Conservation (phyloP, 2,329 filamentous ascomycete species). For the Gaeumannomyces tritici region DNA sequence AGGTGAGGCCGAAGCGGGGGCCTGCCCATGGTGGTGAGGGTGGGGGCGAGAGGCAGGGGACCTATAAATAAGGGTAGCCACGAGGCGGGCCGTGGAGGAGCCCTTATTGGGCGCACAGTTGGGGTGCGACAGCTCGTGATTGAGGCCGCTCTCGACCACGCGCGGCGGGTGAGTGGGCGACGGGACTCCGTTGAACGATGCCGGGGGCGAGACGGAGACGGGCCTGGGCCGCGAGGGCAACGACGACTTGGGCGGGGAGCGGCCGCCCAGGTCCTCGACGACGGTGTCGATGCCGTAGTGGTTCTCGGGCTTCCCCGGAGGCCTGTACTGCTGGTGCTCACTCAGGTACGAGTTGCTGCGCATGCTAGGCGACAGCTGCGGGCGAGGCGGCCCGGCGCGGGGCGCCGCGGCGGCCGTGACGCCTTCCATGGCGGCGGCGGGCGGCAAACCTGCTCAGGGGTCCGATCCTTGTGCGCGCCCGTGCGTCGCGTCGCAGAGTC, state of each 20-base stretch:
- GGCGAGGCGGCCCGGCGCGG: conserved; percentile 25
- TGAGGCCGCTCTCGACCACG: conserved; percentile 53
- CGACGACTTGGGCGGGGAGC: conserved; percentile 21
- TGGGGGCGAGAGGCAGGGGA: conserved; percentile 17
- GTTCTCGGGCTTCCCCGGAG: conserved; percentile 41
- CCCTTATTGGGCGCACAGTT: conserved; percentile 49
- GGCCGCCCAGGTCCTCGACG: conserved; percentile 41
- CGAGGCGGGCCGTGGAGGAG: conserved; percentile 32
- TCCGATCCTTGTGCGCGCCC: too few relatives aligned
- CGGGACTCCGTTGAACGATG: conserved; percentile 48
- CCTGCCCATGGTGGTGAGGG: conserved; percentile 2
- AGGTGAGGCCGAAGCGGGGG: conserved; percentile 12
- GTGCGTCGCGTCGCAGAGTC: not conserved
- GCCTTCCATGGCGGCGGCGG: not conserved
- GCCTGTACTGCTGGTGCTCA: conserved; percentile 55
- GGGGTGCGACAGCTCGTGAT: conserved; percentile 52
- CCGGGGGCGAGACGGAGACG: not conserved
- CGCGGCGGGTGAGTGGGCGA: conserved; percentile 48
- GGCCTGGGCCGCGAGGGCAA: conserved; percentile 30
- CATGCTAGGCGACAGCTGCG: conserved; percentile 39
- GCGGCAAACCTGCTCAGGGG: not conserved
- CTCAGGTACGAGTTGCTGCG: conserved; percentile 53
- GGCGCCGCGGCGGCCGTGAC: not conserved
- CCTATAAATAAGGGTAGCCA: conserved; percentile 58
- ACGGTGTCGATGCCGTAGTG: conserved; percentile 57